Evolutionary conservation across 176 grass and related monocot species (phyloP).

Genomic region (Hyparrhenia diplandra): DNA sequence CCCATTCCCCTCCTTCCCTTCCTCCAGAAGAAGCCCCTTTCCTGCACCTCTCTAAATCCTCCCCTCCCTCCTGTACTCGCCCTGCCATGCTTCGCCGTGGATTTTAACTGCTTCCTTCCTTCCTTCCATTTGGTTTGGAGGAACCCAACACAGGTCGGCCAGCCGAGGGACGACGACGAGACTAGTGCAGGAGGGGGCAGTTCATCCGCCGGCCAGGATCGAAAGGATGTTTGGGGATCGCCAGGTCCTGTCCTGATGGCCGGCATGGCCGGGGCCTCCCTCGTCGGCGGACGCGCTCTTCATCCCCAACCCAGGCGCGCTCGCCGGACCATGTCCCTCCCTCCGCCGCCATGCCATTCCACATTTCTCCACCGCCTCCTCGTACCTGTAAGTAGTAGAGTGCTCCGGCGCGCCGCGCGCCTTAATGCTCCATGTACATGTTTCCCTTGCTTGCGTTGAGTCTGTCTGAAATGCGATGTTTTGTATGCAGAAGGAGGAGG

Average conservation of each 20-base stretch:
- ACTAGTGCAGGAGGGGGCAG: too few species aligned
- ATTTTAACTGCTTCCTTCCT: background rate
- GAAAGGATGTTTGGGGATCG: conserved; percentile 89
- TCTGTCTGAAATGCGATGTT: background rate
- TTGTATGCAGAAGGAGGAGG: conserved; percentile 63
- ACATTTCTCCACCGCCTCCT: conserved; percentile 37
- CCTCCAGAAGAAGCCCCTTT: conserved; percentile 4
- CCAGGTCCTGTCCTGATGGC: conserved; percentile 81
- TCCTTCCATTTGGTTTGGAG: background rate
- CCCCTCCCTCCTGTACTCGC: conserved; percentile 3
- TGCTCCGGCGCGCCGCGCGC: background rate
- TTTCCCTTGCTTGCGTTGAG: too few species aligned
- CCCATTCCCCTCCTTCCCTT: background rate
- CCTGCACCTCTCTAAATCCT: conserved; percentile 36
- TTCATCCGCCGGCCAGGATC: background rate
- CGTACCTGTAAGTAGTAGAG: conserved; percentile 27
- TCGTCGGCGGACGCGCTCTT: conserved; percentile 64
- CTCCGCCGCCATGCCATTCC: conserved; percentile 71
- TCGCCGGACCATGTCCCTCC: conserved; percentile 58
- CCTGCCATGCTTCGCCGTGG: background rate
- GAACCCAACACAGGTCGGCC: too few species aligned
- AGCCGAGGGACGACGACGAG: too few species aligned
- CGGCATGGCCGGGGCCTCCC: conserved; percentile 31
- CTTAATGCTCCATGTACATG: background rate
- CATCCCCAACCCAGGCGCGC: conserved; percentile 57